Evolutionary conservation across 2,329 filamentous ascomycete genomes (phyloP), one percentile per base, ranked within the genome.

Genomic region (Phyllosticta paracitricarpa): DNA sequence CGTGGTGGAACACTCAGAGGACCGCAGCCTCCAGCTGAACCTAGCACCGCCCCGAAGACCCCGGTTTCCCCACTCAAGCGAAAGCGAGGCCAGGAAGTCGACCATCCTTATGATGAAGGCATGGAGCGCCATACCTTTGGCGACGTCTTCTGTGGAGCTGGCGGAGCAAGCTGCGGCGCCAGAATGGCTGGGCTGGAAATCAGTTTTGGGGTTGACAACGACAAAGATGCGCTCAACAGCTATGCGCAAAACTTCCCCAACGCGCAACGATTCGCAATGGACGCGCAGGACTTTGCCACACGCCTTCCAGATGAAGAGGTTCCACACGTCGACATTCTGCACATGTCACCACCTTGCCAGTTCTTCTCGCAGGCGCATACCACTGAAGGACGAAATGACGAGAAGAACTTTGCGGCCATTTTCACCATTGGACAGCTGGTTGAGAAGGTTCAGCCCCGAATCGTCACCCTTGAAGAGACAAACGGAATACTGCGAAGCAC

Each of bases 401-500:
- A 89, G 1, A 78, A 74, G 0, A 94, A 95, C 65, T 84, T 83
- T 0, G 84, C 84, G 1, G 75, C 79, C 0, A 72, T 81, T 0
- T 79, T 81, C 53, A 74, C 74, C 0, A 70, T 80, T 0, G 73
- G 77, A 1, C 71, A 80, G 3, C 71, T 91, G 0, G 73, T 93
- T 0, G 72, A 79, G 4, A 80, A 81, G 40, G 71, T 81, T 0
- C 81, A 79, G 0, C 89, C 91, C 0, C 80, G 90, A 0, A 69
- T 94, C 0, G 81, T 89, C 1, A 95, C 89, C 0, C 75, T 95
- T 0, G 91, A 96, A 67, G 88, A 96, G 68, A 92, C 90, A 0
- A 85, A 84, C 58, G 89, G 89, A 0, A 79, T 95, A 0, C 19
- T 22, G 19, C 19, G 19, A 22, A 22, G 19, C 19, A 60, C 28